Conservation (phyloP, 192 early-diverging fungal genomes). For the Entomortierella chlamydospora region DNA sequence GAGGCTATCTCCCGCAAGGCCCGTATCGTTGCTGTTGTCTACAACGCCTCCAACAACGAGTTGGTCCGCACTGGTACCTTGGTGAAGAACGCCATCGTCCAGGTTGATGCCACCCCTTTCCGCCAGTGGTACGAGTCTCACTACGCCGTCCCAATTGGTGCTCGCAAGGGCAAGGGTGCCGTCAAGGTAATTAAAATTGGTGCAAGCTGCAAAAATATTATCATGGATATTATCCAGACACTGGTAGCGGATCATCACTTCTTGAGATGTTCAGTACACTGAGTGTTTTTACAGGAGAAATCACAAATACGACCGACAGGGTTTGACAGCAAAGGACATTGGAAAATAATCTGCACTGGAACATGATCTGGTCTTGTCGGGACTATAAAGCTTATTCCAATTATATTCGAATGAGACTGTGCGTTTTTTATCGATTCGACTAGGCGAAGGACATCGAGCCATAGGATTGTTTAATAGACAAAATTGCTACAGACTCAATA, state of each 20-base stretch:
- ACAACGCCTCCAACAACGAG: slow-evolving; percentile 99
- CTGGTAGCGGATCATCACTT: not conserved
- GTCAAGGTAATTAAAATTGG: slow-evolving; percentile 44
- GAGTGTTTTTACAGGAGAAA: not conserved
- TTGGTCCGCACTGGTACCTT: slow-evolving; percentile 99
- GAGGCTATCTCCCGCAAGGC: slow-evolving; percentile 96
- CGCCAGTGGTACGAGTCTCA: slow-evolving; percentile 99
- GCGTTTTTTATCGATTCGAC: no score
- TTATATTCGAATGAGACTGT: no score
- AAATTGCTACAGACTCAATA: no score
- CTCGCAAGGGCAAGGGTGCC: slow-evolving; percentile 76
- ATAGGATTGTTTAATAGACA: no score
- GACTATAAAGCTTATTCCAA: no score
- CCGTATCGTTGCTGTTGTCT: slow-evolving; percentile 94
- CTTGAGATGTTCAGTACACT: not conserved
- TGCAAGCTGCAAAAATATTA: not conserved
- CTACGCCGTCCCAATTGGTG: slow-evolving; percentile 92
- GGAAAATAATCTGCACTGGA: no score
- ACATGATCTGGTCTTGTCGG: no score
- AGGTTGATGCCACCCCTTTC: slow-evolving; percentile 99
- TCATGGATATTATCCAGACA: not conserved
- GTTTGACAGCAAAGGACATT: no score
- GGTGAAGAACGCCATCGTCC: slow-evolving; percentile 97
- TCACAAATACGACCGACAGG: no score
- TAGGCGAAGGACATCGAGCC: no score